Conservation (phyloP, 306 rosid genomes). For the Prunus mira region DNA sequence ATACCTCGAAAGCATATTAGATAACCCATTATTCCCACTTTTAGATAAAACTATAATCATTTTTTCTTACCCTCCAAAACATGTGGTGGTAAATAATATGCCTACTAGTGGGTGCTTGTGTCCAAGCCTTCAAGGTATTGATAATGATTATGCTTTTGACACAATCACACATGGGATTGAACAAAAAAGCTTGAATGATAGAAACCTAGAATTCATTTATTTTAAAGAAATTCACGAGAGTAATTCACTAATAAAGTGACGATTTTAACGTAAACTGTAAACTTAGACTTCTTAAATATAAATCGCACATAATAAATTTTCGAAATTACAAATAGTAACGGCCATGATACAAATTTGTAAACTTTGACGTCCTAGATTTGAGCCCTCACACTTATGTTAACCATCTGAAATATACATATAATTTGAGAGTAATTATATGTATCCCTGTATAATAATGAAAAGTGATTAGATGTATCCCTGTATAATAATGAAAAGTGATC, state of each 20-base stretch:
- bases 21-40: neutral
- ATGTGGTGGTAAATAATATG: neutral
- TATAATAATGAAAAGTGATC: too few species aligned
- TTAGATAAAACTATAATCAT: neutral
- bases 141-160: neutral
- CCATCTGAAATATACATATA: too few species aligned
- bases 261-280: neutral
- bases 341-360: too few species aligned
- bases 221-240: neutral
- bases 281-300: too few species aligned
- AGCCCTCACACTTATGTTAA: too few species aligned
- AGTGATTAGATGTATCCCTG: too few species aligned
- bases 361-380: too few species aligned
- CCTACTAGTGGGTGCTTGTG: neutral
- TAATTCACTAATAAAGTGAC: neutral
- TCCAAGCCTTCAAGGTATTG: neutral
- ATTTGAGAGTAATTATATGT: too few species aligned
- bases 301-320: too few species aligned
- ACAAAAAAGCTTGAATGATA: neutral
- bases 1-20: neutral
- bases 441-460: too few species aligned
- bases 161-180: neutral
- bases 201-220: neutral
- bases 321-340: too few species aligned
- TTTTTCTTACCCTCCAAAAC: neutral